phyloP scores from a whole-genome alignment of 1,284 basidiomycete species.

The Pseudozyma flocculosa region DNA sequence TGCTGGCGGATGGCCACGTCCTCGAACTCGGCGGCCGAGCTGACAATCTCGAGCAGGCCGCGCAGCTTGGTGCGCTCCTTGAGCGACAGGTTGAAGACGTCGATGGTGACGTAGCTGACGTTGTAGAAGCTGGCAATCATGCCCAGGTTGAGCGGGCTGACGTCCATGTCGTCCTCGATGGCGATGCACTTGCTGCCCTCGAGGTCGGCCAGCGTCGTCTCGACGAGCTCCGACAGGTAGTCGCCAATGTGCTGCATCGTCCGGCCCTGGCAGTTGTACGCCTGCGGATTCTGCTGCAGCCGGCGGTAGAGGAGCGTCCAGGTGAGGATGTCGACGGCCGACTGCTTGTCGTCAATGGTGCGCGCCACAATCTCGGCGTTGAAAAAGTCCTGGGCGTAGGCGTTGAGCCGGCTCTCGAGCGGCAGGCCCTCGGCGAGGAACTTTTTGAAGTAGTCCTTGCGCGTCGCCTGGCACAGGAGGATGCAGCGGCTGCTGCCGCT shows the following conservation, averaged over 20 bases:
- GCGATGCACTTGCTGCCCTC: slow-evolving; percentile 92
- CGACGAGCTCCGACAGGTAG: slow-evolving; percentile 83
- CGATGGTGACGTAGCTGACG: slow-evolving; percentile 82
- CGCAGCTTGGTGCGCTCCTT: slow-evolving; percentile 97
- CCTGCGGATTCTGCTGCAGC: slow-evolving; percentile 78
- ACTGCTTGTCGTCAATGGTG: slow-evolving; percentile 74
- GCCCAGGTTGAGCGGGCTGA: slow-evolving; percentile 60
- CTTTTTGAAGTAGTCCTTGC: slow-evolving; percentile 96
- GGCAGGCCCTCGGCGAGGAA: slow-evolving; percentile 96
- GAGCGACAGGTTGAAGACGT: slow-evolving; percentile 92
- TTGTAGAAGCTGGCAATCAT: slow-evolving; percentile 65
- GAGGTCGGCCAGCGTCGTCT: slow-evolving; percentile 85
- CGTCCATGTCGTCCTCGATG: slow-evolving; percentile 67
- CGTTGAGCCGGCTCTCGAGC: slow-evolving; percentile 72
- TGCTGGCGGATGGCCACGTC: slow-evolving; percentile 83
- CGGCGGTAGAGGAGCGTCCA: slow-evolving; percentile 96
- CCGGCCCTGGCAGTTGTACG: slow-evolving; percentile 54
- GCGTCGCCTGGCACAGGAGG: slow-evolving; percentile 92
- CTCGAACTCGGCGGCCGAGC: slow-evolving; percentile 95
- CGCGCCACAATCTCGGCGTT: slow-evolving; percentile 96
- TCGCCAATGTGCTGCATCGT: slow-evolving; percentile 53
- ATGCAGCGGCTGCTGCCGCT: slow-evolving; percentile 76
- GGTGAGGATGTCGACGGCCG: slow-evolving; percentile 72
- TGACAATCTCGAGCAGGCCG: slow-evolving; percentile 91
- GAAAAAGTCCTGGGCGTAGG: slow-evolving; percentile 86